phyloP scores from a whole-genome alignment of 768 basidiomycete species.

The Pisolithus microcarpus region DNA sequence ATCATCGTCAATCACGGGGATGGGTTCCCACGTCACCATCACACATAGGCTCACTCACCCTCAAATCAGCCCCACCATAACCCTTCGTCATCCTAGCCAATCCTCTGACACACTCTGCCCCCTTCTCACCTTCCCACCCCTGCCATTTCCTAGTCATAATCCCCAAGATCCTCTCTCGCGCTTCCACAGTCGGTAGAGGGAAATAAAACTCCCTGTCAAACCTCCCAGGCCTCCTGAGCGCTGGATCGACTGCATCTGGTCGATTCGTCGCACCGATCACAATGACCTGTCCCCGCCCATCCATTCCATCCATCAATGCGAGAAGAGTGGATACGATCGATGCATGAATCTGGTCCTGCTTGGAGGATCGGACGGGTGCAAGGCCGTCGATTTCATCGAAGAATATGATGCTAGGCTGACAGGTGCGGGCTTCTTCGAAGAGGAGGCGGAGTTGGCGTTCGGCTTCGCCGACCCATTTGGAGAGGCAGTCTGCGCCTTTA shows the following conservation, averaged over 20 bases:
- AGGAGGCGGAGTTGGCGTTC: constrained; percentile 91
- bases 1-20: constrained; percentile 8
- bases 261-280: constrained; percentile 98
- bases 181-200: constrained; percentile 76
- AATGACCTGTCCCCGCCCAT: constrained; percentile 92
- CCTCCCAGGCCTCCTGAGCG: constrained; percentile 84
- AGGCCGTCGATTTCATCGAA: constrained; percentile 99
- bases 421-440: constrained; percentile 90
- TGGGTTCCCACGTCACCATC: neutral
- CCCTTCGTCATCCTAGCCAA: constrained; percentile 91
- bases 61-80: constrained; percentile 93
- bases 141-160: constrained; percentile 92
- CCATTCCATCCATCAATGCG: constrained; percentile 99
- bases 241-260: constrained; percentile 97
- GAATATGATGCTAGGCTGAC: constrained; percentile 96
- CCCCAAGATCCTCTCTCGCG: constrained; percentile 77
- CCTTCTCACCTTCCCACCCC: constrained; percentile 59
- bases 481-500: constrained; percentile 95
- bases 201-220: constrained; percentile 99
- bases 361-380: constrained; percentile 95
- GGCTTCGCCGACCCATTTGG: constrained; percentile 99
- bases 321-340: constrained; percentile 94
- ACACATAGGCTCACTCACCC: constrained; percentile 45
- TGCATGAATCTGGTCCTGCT: constrained; percentile 98
- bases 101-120: constrained; percentile 47